A percentile compares a stretch with the other conserved stretches of the same genome.
phyloP scores from a whole-genome alignment of 2,329 filamentous ascomycete genomes.

The Ophiognomonia clavigignenti-juglandacearum region DNA sequence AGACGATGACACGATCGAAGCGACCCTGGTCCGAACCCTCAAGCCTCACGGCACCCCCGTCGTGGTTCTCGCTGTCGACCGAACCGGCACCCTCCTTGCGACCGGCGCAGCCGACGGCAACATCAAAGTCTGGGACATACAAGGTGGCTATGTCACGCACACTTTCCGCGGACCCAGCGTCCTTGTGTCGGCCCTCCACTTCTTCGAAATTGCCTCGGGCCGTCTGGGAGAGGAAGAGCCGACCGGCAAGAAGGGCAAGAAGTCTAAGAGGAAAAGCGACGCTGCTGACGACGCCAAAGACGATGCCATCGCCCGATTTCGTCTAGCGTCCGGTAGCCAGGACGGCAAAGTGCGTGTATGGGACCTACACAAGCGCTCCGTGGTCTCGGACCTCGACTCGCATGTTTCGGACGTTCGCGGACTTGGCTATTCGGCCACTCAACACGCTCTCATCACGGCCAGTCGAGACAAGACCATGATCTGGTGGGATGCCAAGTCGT shows the following conservation, averaged over 20 bases:
- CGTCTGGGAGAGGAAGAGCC: conserved; percentile 37
- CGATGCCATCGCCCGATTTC: conserved; percentile 52
- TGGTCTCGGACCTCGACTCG: conserved; percentile 74
- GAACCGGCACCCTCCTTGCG: conserved; percentile 82
- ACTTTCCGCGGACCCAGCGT: conserved; percentile 92
- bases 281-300: conserved; percentile 36
- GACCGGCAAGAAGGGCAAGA: conserved; percentile 33
- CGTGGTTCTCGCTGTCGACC: conserved; percentile 77
- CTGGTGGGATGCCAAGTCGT: conserved; percentile 81
- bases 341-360: conserved; percentile 90
- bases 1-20: conserved; percentile 53
- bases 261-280: conserved; percentile 39
- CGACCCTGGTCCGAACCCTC: conserved; percentile 69
- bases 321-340: conserved; percentile 86
- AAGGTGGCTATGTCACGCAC: conserved; percentile 85
- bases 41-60: conserved; percentile 91
- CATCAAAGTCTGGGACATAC: conserved; percentile 96
- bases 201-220: conserved; percentile 68
- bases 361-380: conserved; percentile 81
- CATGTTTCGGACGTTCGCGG: conserved; percentile 93
- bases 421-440: conserved; percentile 71
- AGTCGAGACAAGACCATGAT: conserved; percentile 92
- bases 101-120: conserved; percentile 90
- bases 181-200: conserved; percentile 82
- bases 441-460: conserved; percentile 74